Conservation (phyloP, 306 rosid species). For the Myrica gale region DNA sequence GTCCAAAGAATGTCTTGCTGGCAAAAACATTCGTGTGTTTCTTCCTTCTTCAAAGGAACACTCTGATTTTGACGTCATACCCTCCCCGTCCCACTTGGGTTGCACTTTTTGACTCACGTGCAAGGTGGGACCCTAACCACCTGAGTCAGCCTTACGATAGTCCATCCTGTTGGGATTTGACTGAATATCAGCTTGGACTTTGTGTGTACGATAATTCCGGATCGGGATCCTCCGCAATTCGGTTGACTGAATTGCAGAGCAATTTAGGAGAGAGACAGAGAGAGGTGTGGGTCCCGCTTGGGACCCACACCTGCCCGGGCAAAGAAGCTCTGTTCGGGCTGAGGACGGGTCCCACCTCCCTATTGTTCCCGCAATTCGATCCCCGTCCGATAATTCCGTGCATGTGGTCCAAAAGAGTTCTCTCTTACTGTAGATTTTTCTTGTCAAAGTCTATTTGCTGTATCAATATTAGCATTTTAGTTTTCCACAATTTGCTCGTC, state of each 20-base stretch:
- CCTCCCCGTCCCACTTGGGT: constrained; percentile 1
- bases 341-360: no score
- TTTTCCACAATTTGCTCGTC: no score
- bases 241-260: no score
- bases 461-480: no score
- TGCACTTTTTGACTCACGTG: constrained; percentile 7
- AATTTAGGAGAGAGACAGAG: no score
- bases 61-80: background rate
- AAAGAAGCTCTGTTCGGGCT: no score
- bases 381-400: background rate
- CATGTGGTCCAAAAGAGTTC: constrained; percentile 3
- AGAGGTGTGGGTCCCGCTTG: no score
- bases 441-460: no score
- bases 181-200: background rate
- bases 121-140: constrained; percentile 12
- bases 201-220: background rate
- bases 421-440: no score
- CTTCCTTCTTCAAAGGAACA: background rate
- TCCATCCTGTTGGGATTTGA: background rate
- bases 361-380: no score
- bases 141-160: background rate
- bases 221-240: no score
- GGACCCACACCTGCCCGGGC: no score
- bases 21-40: background rate
- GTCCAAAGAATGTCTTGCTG: constrained; percentile 7